Conservation (phyloP, 768 basidiomycete species). For the Lactifluus hygrophoroides region DNA sequence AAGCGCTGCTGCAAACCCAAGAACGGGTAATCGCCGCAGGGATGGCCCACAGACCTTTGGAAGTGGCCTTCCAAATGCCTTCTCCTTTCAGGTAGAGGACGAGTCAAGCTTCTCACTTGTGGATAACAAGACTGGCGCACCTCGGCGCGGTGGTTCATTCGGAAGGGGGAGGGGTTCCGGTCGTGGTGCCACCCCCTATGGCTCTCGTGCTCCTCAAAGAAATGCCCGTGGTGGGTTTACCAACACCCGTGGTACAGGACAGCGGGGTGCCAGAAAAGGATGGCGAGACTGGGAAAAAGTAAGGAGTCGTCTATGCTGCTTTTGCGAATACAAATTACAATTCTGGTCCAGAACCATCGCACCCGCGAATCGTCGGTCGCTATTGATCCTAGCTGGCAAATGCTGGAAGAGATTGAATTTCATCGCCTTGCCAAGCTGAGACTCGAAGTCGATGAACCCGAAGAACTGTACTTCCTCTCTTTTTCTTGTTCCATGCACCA, state of each 20-base stretch:
- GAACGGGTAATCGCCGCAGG: slow-evolving; percentile 44
- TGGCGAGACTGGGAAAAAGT: slow-evolving; percentile 98
- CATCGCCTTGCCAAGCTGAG: slow-evolving; percentile 83
- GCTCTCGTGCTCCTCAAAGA: slow-evolving; percentile 37
- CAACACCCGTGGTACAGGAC: slow-evolving; percentile 38
- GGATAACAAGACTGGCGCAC: slow-evolving; percentile 69
- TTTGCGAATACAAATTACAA: background rate
- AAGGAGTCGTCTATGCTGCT: slow-evolving; percentile 13
- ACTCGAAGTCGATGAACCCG: slow-evolving; percentile 89
- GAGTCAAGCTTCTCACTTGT: slow-evolving; percentile 96
- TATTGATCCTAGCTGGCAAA: slow-evolving; percentile 87
- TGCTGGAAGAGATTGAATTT: slow-evolving; percentile 97
- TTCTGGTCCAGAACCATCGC: slow-evolving; percentile 52
- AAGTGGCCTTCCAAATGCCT: slow-evolving; percentile 82
- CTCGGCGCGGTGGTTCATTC: slow-evolving; percentile 63
- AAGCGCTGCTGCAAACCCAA: slow-evolving; percentile 36
- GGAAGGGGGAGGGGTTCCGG: slow-evolving; percentile 40
- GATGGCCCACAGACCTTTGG: slow-evolving; percentile 84
- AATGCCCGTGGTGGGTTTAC: slow-evolving; percentile 33
- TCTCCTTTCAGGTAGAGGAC: slow-evolving; percentile 96
- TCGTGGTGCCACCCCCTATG: slow-evolving; percentile 31
- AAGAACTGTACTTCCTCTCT: slow-evolving; percentile 61
- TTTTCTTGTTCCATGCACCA: background rate
- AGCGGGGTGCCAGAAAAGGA: slow-evolving; percentile 58
- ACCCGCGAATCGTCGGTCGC: slow-evolving; percentile 89